phyloP scores from a whole-genome alignment of 495 filamentous ascomycete species.

The Cairneyella variabilis region DNA sequence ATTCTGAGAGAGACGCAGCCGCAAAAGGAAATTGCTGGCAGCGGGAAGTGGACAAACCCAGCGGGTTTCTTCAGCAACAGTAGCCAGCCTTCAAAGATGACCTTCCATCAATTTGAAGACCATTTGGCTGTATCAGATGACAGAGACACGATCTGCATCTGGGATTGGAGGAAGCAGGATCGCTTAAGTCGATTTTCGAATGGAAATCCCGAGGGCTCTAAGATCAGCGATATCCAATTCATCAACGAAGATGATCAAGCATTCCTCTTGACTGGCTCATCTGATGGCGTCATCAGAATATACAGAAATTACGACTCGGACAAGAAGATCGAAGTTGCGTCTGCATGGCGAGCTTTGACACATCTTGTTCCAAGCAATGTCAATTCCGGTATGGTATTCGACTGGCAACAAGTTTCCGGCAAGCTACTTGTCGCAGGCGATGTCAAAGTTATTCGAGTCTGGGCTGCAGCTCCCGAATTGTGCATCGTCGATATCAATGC shows the following conservation, averaged over 20 bases:
- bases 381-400: constrained; percentile 92
- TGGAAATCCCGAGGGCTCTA: constrained; percentile 84
- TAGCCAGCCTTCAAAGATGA: constrained; percentile 84
- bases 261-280: constrained; percentile 88
- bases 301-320: constrained; percentile 83
- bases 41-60: constrained; percentile 76
- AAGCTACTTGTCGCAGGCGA: constrained; percentile 92
- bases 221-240: constrained; percentile 90
- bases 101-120: constrained; percentile 96
- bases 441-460: constrained; percentile 90
- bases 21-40: constrained; percentile 81
- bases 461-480: constrained; percentile 90
- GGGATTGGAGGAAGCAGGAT: constrained; percentile 80
- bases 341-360: constrained; percentile 85
- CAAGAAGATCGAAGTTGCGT: constrained; percentile 76
- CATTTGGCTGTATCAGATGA: constrained; percentile 94
- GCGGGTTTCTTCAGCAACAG: constrained; percentile 78
- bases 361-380: constrained; percentile 88
- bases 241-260: constrained; percentile 99
- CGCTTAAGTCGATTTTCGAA: constrained; percentile 86
- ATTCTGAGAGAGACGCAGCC: constrained; percentile 90
- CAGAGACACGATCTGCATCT: constrained; percentile 81
- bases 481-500: constrained; percentile 94
- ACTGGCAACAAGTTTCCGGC: constrained; percentile 98
- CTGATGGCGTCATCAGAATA: constrained; percentile 90